Base-by-base conservation (phyloP, 2,329 filamentous ascomycete genomes). In the Corinectria fuckeliana region DNA sequence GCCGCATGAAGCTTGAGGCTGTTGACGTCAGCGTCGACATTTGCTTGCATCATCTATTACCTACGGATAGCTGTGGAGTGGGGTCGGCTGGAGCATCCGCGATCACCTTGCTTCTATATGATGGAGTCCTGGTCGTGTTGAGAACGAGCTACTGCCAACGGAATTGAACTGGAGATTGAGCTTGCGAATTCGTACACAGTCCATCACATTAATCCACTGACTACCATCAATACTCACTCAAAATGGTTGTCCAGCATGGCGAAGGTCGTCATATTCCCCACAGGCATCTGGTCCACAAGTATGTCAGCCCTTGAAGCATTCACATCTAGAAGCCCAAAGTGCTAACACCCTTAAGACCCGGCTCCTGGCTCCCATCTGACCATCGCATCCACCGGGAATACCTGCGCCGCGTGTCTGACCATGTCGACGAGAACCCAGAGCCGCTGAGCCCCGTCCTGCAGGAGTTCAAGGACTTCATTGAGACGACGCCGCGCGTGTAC, bases 401-500 rank as follows among this genome's bases (percentile, higher is more conserved):
- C 85, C 81, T 91, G n/a, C 76, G 76, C 7, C 78, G 78, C 13
- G 78, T 85, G 18, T 80, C 88, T 41, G 74, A 82, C 7, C 78
- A 87, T 38, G 82, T 87, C 20, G 83, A 88, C 65, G 73, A 77
- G 14, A 74, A 83, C 56, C 75, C 77, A 7, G 75, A 82, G 64
- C 72, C 81, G 2, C 77, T 91, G 0, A 80, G 83, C 11, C 88
- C 87, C 0, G 86, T 86, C 0, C 74, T 91, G 0, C 67, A 82
- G 61, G 88, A 91, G 63, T 90, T 92, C 76, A 81, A 87, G 69
- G 72, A 83, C 1, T 76, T 91, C 21, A 91, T 92, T 62, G 88
- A 91, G 71, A 73, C 73, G 25, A 86, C 86, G 63, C 77, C 87
- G 1, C 82, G 87, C 20, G 77, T 91, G 23, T 88, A 86, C 77